phyloP scores from a whole-genome alignment of 1,139 yeast genomes.

The Fermentozyma sake region DNA sequence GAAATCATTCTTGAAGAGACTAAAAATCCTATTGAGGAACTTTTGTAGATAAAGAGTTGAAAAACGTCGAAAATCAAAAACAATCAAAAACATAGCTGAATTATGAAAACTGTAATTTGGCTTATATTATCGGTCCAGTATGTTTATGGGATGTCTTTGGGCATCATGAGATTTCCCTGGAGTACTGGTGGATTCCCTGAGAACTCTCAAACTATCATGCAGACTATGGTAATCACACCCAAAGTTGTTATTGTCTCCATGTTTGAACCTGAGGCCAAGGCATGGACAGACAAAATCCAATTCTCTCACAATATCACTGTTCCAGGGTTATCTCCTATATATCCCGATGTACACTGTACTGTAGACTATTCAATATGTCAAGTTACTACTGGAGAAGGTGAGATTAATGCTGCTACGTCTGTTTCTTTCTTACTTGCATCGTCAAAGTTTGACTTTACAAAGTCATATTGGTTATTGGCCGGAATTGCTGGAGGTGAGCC shows the following conservation, averaged over 20 bases:
- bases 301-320: constrained; percentile 41
- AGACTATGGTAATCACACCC: constrained; percentile 47
- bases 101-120: too few species aligned
- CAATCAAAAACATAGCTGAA: too few species aligned
- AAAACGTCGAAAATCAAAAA: too few species aligned
- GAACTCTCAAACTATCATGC: too few species aligned
- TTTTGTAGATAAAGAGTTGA: too few species aligned
- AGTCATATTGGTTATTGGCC: constrained; percentile 58
- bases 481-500: constrained; percentile 72
- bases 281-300: constrained; percentile 47
- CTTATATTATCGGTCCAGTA: too few species aligned
- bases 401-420: constrained; percentile 62
- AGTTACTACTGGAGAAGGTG: constrained; percentile 66
- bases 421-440: constrained; percentile 50
- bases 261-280: constrained; percentile 51
- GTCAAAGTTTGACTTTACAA: constrained; percentile 53
- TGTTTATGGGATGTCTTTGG: too few species aligned
- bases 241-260: constrained; percentile 53
- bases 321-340: constrained; percentile 61
- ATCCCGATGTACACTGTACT: constrained; percentile 54
- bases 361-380: constrained; percentile 53
- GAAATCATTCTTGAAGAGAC: too few species aligned
- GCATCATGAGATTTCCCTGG: too few species aligned
- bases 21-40: too few species aligned
- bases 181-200: too few species aligned